phyloP scores from a whole-genome alignment of 305 asterid genomes.

The Andrographis paniculata region DNA sequence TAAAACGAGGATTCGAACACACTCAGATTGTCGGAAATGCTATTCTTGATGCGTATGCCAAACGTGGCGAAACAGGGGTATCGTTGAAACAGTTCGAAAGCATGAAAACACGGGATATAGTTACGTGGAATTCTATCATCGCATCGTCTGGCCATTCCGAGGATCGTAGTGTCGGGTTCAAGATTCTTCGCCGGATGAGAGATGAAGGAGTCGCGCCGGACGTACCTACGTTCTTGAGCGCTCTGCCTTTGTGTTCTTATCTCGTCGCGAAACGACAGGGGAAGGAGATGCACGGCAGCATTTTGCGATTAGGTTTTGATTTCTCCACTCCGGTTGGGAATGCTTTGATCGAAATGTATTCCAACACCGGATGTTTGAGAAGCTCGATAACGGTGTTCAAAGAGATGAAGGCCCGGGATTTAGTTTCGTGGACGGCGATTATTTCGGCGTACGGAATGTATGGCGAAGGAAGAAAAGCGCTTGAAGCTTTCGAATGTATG shows the following conservation, averaged over 20 bases:
- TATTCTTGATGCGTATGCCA: constrained; percentile 65
- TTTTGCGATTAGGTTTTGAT: constrained; percentile 48
- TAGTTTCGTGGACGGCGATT: constrained; percentile 72
- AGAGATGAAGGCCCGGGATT: constrained; percentile 53
- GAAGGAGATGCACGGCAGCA: constrained; percentile 74
- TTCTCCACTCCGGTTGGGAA: constrained; percentile 45
- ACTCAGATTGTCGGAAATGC: constrained; percentile 52
- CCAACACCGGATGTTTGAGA: constrained; percentile 52
- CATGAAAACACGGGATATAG: constrained; percentile 55
- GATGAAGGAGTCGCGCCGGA: constrained; percentile 50
- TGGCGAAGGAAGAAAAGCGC: constrained; percentile 52
- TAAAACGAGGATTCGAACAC: constrained; percentile 55
- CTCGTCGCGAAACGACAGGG: constrained; percentile 72
- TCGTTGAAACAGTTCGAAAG: constrained; percentile 56
- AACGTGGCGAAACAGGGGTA: constrained; percentile 47
- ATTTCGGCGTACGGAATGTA: constrained; percentile 77
- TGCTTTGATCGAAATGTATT: constrained; percentile 83
- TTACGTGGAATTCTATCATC: constrained; percentile 76
- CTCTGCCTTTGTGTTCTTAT: constrained; percentile 60
- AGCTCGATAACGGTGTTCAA: constrained; percentile 43
- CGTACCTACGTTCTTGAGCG: constrained; percentile 48
- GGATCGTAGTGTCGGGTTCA: constrained; percentile 45
- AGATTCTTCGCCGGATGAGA: constrained; percentile 65
- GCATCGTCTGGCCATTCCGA: constrained; percentile 50
- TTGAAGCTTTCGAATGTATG: too few relatives aligned